These are phyloP conservation scores for Scytalidium sp. DNA, from an alignment of 2,329 filamentous ascomycete species.

Conservation along the genomic window DNA sequence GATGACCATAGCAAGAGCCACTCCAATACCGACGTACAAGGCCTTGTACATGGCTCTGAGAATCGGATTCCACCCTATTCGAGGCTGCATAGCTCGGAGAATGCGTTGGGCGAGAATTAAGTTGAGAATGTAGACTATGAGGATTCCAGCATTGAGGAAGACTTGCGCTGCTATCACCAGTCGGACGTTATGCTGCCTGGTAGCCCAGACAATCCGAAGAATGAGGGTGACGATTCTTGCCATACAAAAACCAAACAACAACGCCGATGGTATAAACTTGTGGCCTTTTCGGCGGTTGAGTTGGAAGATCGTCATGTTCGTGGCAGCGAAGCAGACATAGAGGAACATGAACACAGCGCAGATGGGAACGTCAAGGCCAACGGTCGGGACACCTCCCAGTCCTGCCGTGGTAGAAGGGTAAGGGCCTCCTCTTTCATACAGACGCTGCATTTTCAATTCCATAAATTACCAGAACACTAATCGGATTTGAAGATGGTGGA, in stretches of 20 bases:
- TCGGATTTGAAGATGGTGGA: too few species aligned
- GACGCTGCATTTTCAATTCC: not conserved
- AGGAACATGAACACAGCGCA: constrained; percentile 58
- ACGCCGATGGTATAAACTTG: constrained; percentile 56
- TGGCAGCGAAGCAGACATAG: constrained; percentile 46
- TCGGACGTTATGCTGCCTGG: constrained; percentile 28
- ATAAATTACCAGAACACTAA: too few species aligned
- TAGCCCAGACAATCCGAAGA: constrained; percentile 56
- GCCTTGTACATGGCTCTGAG: constrained; percentile 49
- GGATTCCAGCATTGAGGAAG: constrained; percentile 34
- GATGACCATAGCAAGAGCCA: constrained; percentile 64
- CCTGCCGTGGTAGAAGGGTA: constrained; percentile 35
- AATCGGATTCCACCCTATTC: constrained; percentile 62
- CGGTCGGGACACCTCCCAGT: constrained; percentile 55
- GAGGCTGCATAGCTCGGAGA: constrained; percentile 67
- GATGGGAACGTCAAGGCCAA: constrained; percentile 59
- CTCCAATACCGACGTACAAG: constrained; percentile 55
- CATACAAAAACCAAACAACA: constrained; percentile 56
- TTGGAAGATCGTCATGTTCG: constrained; percentile 55
- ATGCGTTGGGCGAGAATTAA: constrained; percentile 63
- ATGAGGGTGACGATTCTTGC: constrained; percentile 44
- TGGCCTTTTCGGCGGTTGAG: constrained; percentile 46
- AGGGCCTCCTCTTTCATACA: constrained; percentile 1
- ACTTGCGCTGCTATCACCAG: constrained; percentile 10
- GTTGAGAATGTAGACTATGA: constrained; percentile 75